phyloP scores from a whole-genome alignment of 2,329 filamentous ascomycete species.

The Cladosporium sp. region DNA sequence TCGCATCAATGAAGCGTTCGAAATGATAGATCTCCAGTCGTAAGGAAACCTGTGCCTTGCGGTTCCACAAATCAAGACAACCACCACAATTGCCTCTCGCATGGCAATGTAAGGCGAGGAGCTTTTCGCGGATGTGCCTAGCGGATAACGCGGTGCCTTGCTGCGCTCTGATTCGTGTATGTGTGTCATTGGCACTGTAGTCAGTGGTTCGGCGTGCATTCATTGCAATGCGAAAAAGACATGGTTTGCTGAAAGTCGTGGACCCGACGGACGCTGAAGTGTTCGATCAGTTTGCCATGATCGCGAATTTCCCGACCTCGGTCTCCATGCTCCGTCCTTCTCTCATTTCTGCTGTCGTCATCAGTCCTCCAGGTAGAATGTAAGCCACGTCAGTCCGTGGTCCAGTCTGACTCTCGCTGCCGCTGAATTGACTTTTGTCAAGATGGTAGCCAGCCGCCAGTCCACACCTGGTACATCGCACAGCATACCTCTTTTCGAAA shows the following conservation, averaged over 20 bases:
- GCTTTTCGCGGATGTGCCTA: too few species aligned
- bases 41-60: too few species aligned
- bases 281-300: conserved; percentile 7
- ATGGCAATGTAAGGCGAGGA: too few species aligned
- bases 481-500: conserved; percentile 61
- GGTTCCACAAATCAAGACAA: too few species aligned
- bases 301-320: conserved; percentile 12
- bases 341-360: conserved; percentile 56
- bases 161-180: too few species aligned
- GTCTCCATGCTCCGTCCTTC: conserved; percentile 32
- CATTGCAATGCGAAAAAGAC: too few species aligned
- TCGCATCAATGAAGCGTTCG: background rate
- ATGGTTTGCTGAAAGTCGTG: too few species aligned
- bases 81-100: too few species aligned
- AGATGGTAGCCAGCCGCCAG: conserved; percentile 61
- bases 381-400: conserved; percentile 51
- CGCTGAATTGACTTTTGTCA: conserved; percentile 47
- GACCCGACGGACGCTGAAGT: too few species aligned
- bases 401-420: conserved; percentile 26
- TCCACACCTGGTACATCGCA: conserved; percentile 58
- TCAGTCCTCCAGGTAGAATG: conserved; percentile 56
- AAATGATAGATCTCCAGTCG: background rate
- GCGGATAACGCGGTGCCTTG: too few species aligned
- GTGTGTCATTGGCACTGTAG: too few species aligned
- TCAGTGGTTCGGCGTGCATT: too few species aligned